Evolutionary conservation across 2,329 filamentous ascomycete genomes (phyloP), one percentile per base, ranked within the genome.

Genomic region (Nemania sp.): DNA sequence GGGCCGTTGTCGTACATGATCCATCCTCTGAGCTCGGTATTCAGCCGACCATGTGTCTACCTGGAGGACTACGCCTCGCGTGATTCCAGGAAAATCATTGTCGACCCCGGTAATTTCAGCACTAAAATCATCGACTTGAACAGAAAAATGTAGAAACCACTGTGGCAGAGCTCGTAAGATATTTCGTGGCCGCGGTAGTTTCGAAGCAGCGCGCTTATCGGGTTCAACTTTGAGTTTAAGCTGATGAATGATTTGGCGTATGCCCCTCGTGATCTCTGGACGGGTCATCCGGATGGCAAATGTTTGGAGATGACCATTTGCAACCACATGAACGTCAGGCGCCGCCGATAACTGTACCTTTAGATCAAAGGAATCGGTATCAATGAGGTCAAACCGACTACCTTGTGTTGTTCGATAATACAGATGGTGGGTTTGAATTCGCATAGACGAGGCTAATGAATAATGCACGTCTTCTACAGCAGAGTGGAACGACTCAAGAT

Each of bases 401-500:
- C 94, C 92, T 10, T 89, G 88, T 24, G 92, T 90, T 0, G 94
- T 97, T 77, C 98, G 97, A 77, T 99, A 99, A 79, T 98, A 99
- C 0, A 99, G 86, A 71, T 93, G 89, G 77, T 98, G 94, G 0
- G 93, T 92, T 70, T 95, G 91, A 66, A 98, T 84, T 53, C 96
- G 88, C 77, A 97, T 89, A 3, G 92, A 92, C 0, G 94, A 93
- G 15, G 90, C 89, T 0, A 99, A 82, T 5, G 92, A 93, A 79
- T 99, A 99, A 77, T 98, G 92, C 3, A 94, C 82, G 38, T 97
- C 92, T 65, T 92, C 92, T 41, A 93, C 88, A 0, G 91, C 85
- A 2, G 93, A 96, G 80, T 99, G 96, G n/a, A 94, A 97, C 0
- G 96, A 97, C 77, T 99, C 96, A 55, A 97, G 87, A 75, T 99